Evolutionary conservation across 441 rosid species (phyloP).

Genomic region (Gossypium trilobum): DNA sequence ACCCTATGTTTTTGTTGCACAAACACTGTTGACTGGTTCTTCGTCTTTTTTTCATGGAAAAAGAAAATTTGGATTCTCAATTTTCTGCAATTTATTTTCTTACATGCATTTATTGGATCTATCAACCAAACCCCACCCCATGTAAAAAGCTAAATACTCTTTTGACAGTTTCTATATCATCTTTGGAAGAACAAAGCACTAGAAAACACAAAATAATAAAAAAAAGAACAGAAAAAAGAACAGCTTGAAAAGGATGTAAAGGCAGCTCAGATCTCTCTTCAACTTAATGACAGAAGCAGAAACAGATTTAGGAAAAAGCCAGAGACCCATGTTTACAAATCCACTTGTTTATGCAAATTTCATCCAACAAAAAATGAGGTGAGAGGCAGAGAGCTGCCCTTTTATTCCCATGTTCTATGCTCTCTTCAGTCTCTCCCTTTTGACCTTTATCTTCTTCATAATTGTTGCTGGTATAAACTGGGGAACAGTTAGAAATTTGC

Average conservation of each 20-base stretch:
- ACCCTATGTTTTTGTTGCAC: not conserved
- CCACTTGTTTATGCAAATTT: constrained; percentile 14
- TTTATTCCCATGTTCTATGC: not conserved
- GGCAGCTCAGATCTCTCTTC: constrained; percentile 24
- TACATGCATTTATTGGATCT: not conserved
- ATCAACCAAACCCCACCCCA: not conserved
- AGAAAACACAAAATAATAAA: not conserved
- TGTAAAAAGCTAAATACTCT: not conserved
- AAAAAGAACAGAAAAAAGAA: too few species aligned
- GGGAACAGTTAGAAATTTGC: not conserved
- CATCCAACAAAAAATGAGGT: constrained; percentile 10
- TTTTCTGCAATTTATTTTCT: not conserved
- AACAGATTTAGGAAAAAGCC: constrained; percentile 23
- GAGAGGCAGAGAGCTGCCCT: constrained; percentile 1
- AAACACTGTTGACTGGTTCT: not conserved
- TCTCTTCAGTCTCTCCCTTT: not conserved
- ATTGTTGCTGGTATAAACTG: not conserved
- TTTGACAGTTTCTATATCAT: constrained; percentile 21
- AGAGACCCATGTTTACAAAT: constrained; percentile 16
- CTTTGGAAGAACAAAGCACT: not conserved
- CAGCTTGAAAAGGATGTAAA: constrained; percentile 8
- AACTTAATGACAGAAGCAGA: constrained; percentile 27
- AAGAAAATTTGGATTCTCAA: not conserved
- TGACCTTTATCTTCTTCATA: not conserved
- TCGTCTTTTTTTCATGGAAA: not conserved